Evolutionary conservation across 2,329 filamentous ascomycete genomes (phyloP), one percentile per base, ranked within the genome.

Genomic region (Colletotrichum chrysophilum): DNA sequence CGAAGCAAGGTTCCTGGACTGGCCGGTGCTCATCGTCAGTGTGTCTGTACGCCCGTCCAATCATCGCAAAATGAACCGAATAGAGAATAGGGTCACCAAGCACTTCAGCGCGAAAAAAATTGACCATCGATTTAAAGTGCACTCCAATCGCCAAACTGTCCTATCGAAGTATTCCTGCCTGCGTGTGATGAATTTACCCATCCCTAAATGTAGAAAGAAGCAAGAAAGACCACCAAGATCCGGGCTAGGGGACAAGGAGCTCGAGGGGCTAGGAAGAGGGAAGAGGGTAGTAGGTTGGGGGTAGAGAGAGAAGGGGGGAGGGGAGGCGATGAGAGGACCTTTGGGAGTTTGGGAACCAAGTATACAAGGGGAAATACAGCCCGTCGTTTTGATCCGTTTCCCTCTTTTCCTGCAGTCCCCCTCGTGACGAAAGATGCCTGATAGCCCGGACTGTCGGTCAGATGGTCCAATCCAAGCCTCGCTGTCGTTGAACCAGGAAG

Each of bases 61-160:
- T 67, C 61, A 66, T 52, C 26, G 52, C 55, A 48, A 30, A 60
- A 21, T 68, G 34, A 36, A 58, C 48, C 34, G 10, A 48, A 64
- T 58, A 18, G 21, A 24, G 36, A 64, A 43, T 32, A 32, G 16
- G n/a, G 48, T 65, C 16, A 34, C 21, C 18, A 28, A 10, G 28
- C 16, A 60, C 61, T 55, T 74, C 70, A 65, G 74, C 34, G 58
- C 66, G 56, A 65, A 75, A 71, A 70, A 74, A 61, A 52, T 58
- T 78, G 78, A 81, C 77, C 80, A 82, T 81, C 79, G 84, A 83
- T 83, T 84, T 80, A 86, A 75, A 87, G 85, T 87, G 83, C 87
- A 88, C 86, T 86, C 86, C 87, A 85, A 85, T 88, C 86, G 87
- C 87, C 87, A 86, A 86, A 87, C 79, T 84, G 81, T 86, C 86